phyloP scores from a whole-genome alignment of 495 filamentous ascomycete species.

The Hyaloscypha finlandica region DNA sequence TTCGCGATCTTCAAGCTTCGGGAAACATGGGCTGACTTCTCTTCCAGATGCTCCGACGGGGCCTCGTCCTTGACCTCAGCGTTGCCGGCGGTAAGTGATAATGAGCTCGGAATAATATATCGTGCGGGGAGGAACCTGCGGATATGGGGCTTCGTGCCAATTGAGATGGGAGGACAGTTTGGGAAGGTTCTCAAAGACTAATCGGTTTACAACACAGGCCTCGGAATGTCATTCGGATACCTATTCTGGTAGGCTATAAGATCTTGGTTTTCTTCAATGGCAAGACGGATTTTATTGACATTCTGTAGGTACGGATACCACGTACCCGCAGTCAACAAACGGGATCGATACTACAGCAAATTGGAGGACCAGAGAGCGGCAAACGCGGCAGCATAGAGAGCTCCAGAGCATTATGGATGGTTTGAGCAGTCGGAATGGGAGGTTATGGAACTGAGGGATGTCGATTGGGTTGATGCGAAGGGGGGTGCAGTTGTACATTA shows the following conservation, averaged over 20 bases:
- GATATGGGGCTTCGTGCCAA: conserved; percentile 4
- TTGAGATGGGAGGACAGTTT: conserved; percentile 4
- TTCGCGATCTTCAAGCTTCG: conserved; percentile 20
- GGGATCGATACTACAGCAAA: conserved; percentile 75
- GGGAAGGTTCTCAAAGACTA: conserved; percentile 2
- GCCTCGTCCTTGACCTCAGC: conserved; percentile 76
- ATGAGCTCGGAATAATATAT: conserved; percentile 1
- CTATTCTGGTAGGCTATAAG: conserved; percentile 69
- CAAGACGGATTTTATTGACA: not conserved
- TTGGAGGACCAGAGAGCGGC: conserved; percentile 69
- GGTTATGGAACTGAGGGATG: not conserved
- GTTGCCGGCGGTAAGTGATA: conserved; percentile 67
- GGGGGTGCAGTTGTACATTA: conserved; percentile 33
- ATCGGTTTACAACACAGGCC: conserved; percentile 45
- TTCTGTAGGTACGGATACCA: conserved; percentile 60
- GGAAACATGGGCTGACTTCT: conserved; percentile 37
- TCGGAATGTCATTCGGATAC: conserved; percentile 72
- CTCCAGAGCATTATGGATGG: conserved; percentile 7
- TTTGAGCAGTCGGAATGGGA: conserved; percentile 4
- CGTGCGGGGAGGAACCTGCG: not conserved
- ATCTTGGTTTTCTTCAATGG: not conserved
- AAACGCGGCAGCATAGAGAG: conserved; percentile 34
- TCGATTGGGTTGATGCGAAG: conserved; percentile 4
- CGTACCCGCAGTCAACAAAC: conserved; percentile 72
- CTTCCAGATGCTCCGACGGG: conserved; percentile 69